phyloP scores from a whole-genome alignment of 2,329 filamentous ascomycete species.

The Apiospora kogelbergensis region DNA sequence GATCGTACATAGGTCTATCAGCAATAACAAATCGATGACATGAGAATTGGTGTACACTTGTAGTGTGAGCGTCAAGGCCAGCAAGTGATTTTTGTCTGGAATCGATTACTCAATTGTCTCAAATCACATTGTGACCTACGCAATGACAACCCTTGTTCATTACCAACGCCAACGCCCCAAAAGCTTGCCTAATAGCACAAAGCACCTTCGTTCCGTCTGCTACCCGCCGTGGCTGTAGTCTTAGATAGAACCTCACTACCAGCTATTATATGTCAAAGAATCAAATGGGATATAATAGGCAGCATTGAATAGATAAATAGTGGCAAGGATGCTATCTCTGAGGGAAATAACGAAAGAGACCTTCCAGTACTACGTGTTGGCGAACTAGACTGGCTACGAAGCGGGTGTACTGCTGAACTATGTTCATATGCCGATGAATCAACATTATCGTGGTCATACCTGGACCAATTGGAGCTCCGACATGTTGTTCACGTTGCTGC shows the following conservation, averaged over 20 bases:
- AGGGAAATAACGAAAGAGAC: neutral
- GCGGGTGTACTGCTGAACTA: neutral
- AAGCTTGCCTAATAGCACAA: neutral
- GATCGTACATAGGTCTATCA: no score
- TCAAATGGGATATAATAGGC: neutral
- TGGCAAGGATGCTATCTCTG: neutral
- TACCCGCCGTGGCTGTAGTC: neutral
- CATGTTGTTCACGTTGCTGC: no score
- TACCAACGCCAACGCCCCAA: neutral
- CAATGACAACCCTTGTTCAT: neutral
- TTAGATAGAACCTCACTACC: neutral
- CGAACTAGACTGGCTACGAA: neutral
- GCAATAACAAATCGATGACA: no score
- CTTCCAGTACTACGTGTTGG: neutral
- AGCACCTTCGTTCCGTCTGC: neutral
- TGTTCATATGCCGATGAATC: neutral
- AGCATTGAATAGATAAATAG: neutral
- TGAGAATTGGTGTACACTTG: no score
- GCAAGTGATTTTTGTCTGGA: no score
- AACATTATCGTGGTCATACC: neutral
- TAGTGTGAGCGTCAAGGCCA: no score
- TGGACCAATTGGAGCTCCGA: neutral
- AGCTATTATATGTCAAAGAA: neutral
- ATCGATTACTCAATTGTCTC: no score
- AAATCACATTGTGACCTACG: neutral